Base-by-base conservation (phyloP, 1,139 yeast species). In the Groenewaldozyma auringiensis region DNA sequence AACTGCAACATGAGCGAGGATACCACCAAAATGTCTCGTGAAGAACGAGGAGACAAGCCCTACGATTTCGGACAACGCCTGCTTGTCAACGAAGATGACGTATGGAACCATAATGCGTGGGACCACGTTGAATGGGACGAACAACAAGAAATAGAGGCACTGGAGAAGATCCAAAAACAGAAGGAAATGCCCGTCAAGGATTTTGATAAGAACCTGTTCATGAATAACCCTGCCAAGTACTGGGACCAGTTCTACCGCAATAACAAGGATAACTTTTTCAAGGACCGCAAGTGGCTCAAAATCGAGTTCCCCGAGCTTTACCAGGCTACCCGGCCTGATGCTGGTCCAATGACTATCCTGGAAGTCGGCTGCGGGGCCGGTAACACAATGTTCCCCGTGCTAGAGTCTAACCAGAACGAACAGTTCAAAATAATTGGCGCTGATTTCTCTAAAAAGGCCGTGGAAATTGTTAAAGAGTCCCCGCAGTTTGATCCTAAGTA, bases 311-410 rank as follows among this genome's bases (percentile, higher is more conserved):
- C 98, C 0, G 71, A 78, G 14, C 69, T 92, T 35, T 89, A 83
- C 59, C 82, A 80, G 51, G 83, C 88, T 2, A 85, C 95, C 1
- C 74, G 76, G 46, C 72, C 76, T 42, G 84, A 79, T 39, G 74
- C 81, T 13, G 83, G 87, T n/a, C 76, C 82, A 3, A 74, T 75
- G 25, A 79, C 82, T 2, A 83, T 92, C 32, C 73, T 92, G 46
- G 99, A 92, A 63, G 83, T 94, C 46, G 99, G 99, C 2, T 92
- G 98, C 67, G 99, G 98, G 47, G 98, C 96, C 2, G 99, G 99
- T 13, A 94, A 94, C 63, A 92, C 98, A 0, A 75, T 92, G 67
- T 92, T 83, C 65, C 98, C 98, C 1, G 82, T 92, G 25, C 69
- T 92, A 49, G 74, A 75, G 46, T 88, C 83, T 57, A 92, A 92